Base-by-base conservation (phyloP, 352 stramenopile genomes). In the Aphanomyces cochlioides region DNA sequence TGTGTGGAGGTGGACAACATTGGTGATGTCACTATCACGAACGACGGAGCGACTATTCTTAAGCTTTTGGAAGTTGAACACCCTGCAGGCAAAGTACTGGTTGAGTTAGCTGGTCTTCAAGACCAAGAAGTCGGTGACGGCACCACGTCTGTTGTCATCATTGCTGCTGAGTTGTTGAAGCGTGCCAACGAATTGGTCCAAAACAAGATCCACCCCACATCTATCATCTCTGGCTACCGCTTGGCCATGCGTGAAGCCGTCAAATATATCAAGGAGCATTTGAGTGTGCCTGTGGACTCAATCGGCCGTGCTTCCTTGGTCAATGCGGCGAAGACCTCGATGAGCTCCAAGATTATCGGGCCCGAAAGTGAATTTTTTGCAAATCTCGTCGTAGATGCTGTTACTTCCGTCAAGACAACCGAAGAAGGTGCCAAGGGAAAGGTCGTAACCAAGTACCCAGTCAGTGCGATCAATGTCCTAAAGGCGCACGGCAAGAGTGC, bases 31-130 rank as follows among this genome's bases (percentile, higher is more conserved):
- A 99, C 97, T 17, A 99, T 99, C 78, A 99, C 98, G 17, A 99
- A 99, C 83, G 98, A 99, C 75, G 98, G 98, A 58, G 98, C 98
- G n/a, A 99, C 98, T 43, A 99, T 99, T 78, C 83, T 99, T 57
- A 98, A 99, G 84, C 96, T 98, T 74, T 83, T 99, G 40, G 96
- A 99, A 72, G 97, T 99, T 8, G 97, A 99, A 75, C 98, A 99
- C 80, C 98, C 98, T 36, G 98, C 97, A 3, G 98, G 96, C 37
- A 98, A 99, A 69, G 96, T 99, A 12, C 81, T 99, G 7, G 97
- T 99, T 5, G 97, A 99, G 77, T 85, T 99, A 15, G 96, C 97
- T 1, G 92, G 98, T 54, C 83, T 99, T 37, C 98, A 99, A 81
- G 98, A 99, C 82, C 90, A 98, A 72, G 97, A 99, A 79, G 98